Conservation (phyloP, 2,329 filamentous ascomycete genomes). For the Aspergillus sergii region DNA sequence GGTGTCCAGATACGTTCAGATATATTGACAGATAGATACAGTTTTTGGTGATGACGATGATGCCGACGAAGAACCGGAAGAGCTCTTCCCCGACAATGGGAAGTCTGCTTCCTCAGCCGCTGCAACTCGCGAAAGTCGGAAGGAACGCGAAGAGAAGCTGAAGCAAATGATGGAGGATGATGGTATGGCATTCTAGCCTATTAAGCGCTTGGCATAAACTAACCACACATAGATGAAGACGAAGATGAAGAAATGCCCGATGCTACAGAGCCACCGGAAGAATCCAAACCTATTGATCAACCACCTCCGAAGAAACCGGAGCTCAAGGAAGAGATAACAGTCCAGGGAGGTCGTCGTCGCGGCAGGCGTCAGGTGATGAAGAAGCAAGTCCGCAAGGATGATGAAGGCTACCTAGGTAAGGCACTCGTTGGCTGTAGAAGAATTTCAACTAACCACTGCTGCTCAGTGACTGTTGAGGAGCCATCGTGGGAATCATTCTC, state of each 20-base stretch:
- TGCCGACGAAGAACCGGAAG: slow-evolving; percentile 60
- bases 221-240: slow-evolving; percentile 24
- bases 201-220: slow-evolving; percentile 28
- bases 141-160: slow-evolving; percentile 67
- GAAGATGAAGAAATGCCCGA: slow-evolving; percentile 63
- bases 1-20: background rate
- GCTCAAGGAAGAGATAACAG: slow-evolving; percentile 54
- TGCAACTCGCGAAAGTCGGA: slow-evolving; percentile 48
- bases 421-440: slow-evolving; percentile 12
- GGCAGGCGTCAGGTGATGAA: slow-evolving; percentile 80
- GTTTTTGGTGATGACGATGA: slow-evolving; percentile 56
- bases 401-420: slow-evolving; percentile 85
- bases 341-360: slow-evolving; percentile 67
- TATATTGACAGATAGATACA: slow-evolving; percentile 36
- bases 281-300: slow-evolving; percentile 40
- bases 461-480: slow-evolving; percentile 80
- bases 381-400: slow-evolving; percentile 84
- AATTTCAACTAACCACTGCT: slow-evolving; percentile 12
- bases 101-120: slow-evolving; percentile 40
- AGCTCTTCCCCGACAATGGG: slow-evolving; percentile 48
- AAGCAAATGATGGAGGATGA: slow-evolving; percentile 76
- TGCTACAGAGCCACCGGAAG: slow-evolving; percentile 45
- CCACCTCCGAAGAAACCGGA: slow-evolving; percentile 49
- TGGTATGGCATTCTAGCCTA: slow-evolving; percentile 40
- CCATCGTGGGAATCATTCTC: slow-evolving; percentile 89